Evolutionary conservation across 768 basidiomycete species (phyloP).

Genomic region (Dentipellis fragilis): DNA sequence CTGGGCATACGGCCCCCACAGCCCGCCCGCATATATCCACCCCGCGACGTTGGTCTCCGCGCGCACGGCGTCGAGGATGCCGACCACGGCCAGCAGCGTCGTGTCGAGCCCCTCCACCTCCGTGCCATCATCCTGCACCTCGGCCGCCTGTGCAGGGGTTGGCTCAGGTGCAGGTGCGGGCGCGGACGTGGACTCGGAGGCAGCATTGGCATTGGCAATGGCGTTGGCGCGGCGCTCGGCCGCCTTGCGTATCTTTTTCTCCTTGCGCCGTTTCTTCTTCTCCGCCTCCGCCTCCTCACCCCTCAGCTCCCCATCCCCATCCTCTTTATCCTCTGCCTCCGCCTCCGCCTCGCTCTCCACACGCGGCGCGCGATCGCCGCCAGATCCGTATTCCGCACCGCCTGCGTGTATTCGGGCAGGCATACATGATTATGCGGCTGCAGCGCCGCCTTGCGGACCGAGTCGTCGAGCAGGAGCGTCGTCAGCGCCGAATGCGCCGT

Average conservation of each 20-base stretch:
- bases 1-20: conserved; percentile 21
- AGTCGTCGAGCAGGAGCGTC: conserved; percentile 44
- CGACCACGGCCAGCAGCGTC: conserved; percentile 56
- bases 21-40: conserved; percentile 54
- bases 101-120: conserved; percentile 29
- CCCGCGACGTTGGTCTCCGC: conserved; percentile 52
- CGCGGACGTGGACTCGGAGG: not conserved
- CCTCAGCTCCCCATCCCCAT: not conserved
- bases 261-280: conserved; percentile 19
- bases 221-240: not conserved
- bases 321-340: not conserved
- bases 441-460: conserved; percentile 42
- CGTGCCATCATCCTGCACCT: not conserved
- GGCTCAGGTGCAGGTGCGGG: not conserved
- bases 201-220: conserved; percentile 4
- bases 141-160: not conserved
- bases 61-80: conserved; percentile 52
- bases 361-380: conserved; percentile 14
- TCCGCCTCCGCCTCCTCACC: conserved; percentile 1
- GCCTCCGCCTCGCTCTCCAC: conserved; percentile 2
- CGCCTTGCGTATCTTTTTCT: conserved; percentile 5
- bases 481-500: conserved; percentile 32
- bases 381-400: conserved; percentile 31
- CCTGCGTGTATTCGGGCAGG: conserved; percentile 53
- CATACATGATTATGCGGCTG: conserved; percentile 82